These are phyloP conservation scores for Ophiostoma pallidulum DNA, from an alignment of 2,329 filamentous ascomycete species.

Conservation along the genomic window DNA sequence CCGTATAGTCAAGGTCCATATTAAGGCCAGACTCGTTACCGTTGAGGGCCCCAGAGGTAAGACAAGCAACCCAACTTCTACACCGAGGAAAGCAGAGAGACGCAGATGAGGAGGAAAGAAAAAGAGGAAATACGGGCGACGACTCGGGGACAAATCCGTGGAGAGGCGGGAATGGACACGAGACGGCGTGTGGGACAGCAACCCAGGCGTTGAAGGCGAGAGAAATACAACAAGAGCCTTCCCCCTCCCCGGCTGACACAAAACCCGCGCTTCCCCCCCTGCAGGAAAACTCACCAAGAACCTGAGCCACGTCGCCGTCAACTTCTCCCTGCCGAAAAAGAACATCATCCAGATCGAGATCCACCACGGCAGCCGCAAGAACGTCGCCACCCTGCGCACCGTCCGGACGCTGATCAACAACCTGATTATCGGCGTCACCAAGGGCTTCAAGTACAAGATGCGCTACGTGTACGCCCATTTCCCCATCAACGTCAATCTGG, in stretches of 20 bases:
- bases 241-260: too few relatives aligned
- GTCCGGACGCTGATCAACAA: constrained; percentile 98
- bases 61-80: too few relatives aligned
- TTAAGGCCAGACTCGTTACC: constrained; percentile 93
- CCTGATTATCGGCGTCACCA: constrained; percentile 95
- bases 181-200: constrained; percentile 16
- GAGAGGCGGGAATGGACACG: constrained; percentile 12
- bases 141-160: too few relatives aligned
- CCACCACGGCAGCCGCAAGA: constrained; percentile 97
- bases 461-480: constrained; percentile 99
- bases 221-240: too few relatives aligned
- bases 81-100: background rate
- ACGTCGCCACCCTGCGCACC: constrained; percentile 93
- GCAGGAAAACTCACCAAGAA: constrained; percentile 93
- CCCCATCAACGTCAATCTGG: constrained; percentile 99
- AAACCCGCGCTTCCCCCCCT: too few relatives aligned
- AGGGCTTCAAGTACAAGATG: constrained; percentile 99
- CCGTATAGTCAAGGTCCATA: constrained; percentile 81
- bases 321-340: constrained; percentile 82
- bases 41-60: constrained; percentile 93
- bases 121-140: constrained; percentile 2
- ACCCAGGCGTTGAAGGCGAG: too few relatives aligned
- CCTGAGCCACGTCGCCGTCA: constrained; percentile 91
- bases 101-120: constrained; percentile 3
- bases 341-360: constrained; percentile 91